A percentile compares a stretch with the other conserved stretches of the same genome.
Conservation (phyloP, 371 early-diverging fungal species). For the Capillidium heterosporum region DNA sequence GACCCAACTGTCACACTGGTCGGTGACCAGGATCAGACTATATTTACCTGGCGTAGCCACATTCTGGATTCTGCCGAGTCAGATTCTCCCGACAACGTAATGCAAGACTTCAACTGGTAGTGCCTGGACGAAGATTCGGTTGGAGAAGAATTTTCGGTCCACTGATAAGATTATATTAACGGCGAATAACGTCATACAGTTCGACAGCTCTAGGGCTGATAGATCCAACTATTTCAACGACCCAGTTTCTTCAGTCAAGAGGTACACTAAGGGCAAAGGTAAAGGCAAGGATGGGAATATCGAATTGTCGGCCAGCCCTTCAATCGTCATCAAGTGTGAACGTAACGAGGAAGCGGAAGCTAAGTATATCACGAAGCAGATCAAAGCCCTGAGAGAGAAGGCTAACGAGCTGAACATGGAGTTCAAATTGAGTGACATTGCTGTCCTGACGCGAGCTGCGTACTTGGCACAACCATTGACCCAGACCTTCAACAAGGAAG, state of each 20-base stretch:
- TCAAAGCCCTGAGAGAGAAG: not conserved
- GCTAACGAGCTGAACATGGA: not conserved
- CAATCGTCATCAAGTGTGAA: no score
- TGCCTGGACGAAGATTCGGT: not conserved
- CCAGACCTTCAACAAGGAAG: not conserved
- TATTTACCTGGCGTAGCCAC: not conserved
- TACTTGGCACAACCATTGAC: not conserved
- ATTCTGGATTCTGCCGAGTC: not conserved
- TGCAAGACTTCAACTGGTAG: not conserved
- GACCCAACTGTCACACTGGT: not conserved
- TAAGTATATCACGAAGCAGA: not conserved
- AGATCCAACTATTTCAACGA: not conserved
- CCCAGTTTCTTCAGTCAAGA: no score
- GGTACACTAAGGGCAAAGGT: no score
- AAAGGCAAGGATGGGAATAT: no score
- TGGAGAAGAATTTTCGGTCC: not conserved
- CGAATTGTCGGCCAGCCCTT: no score
- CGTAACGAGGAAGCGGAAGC: not conserved
- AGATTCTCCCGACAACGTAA: no score
- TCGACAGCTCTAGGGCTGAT: not conserved
- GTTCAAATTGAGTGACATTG: not conserved
- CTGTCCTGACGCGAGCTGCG: not conserved
- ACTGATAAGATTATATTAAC: not conserved
- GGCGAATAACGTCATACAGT: not conserved
- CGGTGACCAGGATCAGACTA: slow-evolving; percentile 1